Base-by-base conservation (phyloP, 2,329 filamentous ascomycete species). In the Arthrobotrys entomopaga region DNA sequence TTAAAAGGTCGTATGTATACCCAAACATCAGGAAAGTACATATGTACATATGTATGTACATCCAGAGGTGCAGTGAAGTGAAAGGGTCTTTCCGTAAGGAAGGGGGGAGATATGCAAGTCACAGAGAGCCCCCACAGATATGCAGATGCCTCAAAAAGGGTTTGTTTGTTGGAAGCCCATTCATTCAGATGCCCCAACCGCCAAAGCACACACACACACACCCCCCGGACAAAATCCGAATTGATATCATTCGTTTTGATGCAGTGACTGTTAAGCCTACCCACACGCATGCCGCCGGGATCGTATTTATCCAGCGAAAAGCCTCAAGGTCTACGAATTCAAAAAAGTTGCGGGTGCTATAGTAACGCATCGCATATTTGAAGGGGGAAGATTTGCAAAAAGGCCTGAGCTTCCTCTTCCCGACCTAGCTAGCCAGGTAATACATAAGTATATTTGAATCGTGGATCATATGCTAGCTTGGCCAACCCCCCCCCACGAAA, bases 401-500 rank as follows among this genome's bases (percentile, higher is more conserved):
- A n/a, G n/a, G n/a, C 3, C 24, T 26, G 24, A 26, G 24, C 24
- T 26, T 3, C 24, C 24, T 26, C 24, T 3, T 26, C 24, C 24
- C 7, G 24, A 26, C 7, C 24, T 26, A 26, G 24, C 24, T 26
- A 26, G 24, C 24, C 24, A 3, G 24, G 24, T 26, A 26, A 26
- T 26, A 26, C 7, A 3, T 3, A 26, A 26, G 7, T 26, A 26
- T 26, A 26, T 26, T 26, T 3, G 7, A 26, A 26, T 26, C 7
- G 24, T 7, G 24, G 24, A 26, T n/a, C n/a, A n/a, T 43, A 13
- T 43, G 40, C n/a, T 43, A 4, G 13, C 19, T 49, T 49, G 15
- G 48, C 40, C n/a, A n/a, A n/a, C n/a, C n/a, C n/a, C n/a, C 70
- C 70, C 70, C 70, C 70, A 74, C 70, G 70, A 16, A 59, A 60